These are phyloP conservation scores for Termitomyces sp. DNA, from an alignment of 768 basidiomycete species.

Conservation along the genomic window DNA sequence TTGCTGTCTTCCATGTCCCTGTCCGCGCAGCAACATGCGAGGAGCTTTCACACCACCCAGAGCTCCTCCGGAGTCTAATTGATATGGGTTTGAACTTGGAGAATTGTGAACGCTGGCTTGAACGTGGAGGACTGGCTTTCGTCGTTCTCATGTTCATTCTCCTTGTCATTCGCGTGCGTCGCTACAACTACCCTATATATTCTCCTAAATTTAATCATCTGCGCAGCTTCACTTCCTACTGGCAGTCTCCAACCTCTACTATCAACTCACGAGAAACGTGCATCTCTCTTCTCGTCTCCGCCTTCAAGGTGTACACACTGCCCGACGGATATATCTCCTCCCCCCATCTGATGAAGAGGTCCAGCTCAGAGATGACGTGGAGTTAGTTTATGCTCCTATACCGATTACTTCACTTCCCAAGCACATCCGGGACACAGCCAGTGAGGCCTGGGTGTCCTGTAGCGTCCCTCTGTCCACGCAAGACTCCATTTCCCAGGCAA, in stretches of 20 bases:
- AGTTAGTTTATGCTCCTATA: conserved; percentile 69
- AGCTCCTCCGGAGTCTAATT: conserved; percentile 62
- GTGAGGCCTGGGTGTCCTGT: conserved; percentile 60
- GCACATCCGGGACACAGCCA: conserved; percentile 46
- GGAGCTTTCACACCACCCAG: conserved; percentile 68
- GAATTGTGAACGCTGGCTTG: conserved; percentile 79
- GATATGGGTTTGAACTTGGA: conserved; percentile 72
- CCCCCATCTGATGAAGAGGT: conserved; percentile 24
- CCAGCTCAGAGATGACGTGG: conserved; percentile 16
- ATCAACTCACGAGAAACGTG: conserved; percentile 38
- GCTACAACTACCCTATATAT: conserved; percentile 1
- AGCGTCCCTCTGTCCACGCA: conserved; percentile 17
- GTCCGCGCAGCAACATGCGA: conserved; percentile 64
- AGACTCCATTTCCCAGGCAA: conserved; percentile 9
- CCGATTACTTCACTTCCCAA: conserved; percentile 49
- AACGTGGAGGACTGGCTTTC: conserved; percentile 54
- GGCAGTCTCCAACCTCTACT: conserved; percentile 62
- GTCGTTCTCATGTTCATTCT: conserved; percentile 55
- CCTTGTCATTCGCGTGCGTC: conserved; percentile 60
- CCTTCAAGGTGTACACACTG: conserved; percentile 17
- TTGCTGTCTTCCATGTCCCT: conserved; percentile 50
- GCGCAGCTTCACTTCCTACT: conserved; percentile 70
- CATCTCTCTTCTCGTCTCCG: conserved; percentile 14
- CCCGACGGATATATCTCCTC: conserved; percentile 63
- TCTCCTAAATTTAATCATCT: background rate